A percentile compares a stretch with the other conserved stretches of the same genome.
phyloP scores from a whole-genome alignment of 1,284 basidiomycete species.

The Ganoderma boninense region DNA sequence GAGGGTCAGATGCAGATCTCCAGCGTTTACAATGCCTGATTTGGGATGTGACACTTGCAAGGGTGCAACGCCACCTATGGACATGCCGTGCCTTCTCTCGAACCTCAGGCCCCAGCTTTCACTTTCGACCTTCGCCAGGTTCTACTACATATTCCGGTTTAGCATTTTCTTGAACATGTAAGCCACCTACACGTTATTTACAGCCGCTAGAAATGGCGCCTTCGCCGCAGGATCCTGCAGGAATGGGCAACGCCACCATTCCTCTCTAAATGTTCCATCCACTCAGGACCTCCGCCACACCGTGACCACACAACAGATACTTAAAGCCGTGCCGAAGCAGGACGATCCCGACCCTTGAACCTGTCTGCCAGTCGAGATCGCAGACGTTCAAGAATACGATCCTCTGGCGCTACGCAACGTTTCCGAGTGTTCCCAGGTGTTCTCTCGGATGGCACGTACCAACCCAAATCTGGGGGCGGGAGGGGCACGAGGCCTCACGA shows the following conservation, averaged over 20 bases:
- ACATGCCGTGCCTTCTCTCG: not conserved
- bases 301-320: not conserved
- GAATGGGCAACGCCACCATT: not conserved
- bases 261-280: not conserved
- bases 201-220: not conserved
- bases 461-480: not conserved
- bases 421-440: not conserved
- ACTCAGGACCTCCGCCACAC: not conserved
- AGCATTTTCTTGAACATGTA: not conserved
- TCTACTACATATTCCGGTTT: not conserved
- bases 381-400: not conserved
- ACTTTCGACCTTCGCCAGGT: not conserved
- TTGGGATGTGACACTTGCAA: not conserved
- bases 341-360: not conserved
- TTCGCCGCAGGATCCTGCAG: not conserved
- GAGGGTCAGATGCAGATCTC: constrained; percentile 5
- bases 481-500: not conserved
- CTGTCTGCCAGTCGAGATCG: not conserved
- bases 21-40: not conserved
- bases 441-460: no score
- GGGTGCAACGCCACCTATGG: not conserved
- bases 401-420: not conserved
- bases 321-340: not conserved
- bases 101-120: not conserved
- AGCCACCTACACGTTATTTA: not conserved